Base-by-base conservation (phyloP, 1,284 basidiomycete species). In the Fomitopsis pinicola region DNA sequence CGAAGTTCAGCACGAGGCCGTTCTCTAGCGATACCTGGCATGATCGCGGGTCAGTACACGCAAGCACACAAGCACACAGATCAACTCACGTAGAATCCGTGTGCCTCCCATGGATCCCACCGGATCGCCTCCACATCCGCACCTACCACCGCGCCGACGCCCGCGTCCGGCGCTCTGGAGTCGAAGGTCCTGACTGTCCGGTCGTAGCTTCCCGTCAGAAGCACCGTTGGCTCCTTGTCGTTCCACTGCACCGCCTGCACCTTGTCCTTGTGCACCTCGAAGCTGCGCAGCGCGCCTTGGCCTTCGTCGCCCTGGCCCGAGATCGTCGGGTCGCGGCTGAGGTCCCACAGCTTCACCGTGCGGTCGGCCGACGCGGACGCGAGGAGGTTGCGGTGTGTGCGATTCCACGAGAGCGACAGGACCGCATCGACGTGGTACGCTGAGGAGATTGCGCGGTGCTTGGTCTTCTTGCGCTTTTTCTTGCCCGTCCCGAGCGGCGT, bases 221-320 rank as follows among this genome's bases (percentile, higher is more conserved):
- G 79, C 42, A 97, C 92, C 12, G 89, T 92, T 33, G 96, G 92
- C 59, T 95, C 91, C 60, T 84, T 83, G 42, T 84, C 82, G 74
- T 97, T 97, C 97, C 97, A 99, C 71, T 97, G 91, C 3, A 99
- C 94, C 4, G 91, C 88, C 76, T 98, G 96, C n/a, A 99, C 94
- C 79, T 98, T 98, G 76, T 98, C 96, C 69, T 87, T 90, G 77
- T 99, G 97, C 40, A 95, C 78, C 46, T 81, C 86, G 75, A 97
- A 99, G 66, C 90, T 94, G 59, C 94, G 82, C 70, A 98, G 84
- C 9, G 95, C 87, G 54, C 80, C 87, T 67, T 82, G 82, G 26
- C 74, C 78, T 6, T 80, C 83, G 6, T 67, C 70, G 19, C 78
- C 79, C 52, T 78, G 77, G 5, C 76, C 78, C 50, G 77, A 80